Percentiles rank a stretch among this genome's conserved stretches.
Conservation (phyloP, 805 yeast genomes). For the Candida yuanshanica region DNA sequence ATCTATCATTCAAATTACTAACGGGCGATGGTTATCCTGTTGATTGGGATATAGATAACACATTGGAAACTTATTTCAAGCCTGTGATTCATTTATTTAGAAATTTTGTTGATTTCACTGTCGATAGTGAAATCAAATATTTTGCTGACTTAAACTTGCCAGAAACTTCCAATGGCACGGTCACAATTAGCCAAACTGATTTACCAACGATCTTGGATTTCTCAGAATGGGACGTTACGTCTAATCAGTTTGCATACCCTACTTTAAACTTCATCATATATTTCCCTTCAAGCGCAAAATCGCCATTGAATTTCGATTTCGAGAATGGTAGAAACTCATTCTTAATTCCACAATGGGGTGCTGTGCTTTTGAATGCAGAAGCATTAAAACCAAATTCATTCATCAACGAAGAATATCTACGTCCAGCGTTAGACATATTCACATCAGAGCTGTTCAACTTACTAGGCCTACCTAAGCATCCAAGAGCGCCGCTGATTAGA, state of each 20-base stretch:
- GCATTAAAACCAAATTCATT: conserved; percentile 23
- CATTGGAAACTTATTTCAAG: conserved; percentile 43
- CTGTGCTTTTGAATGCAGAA: conserved; percentile 37
- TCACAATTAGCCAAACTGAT: conserved; percentile 40
- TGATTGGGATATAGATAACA: conserved; percentile 65
- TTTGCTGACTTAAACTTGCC: conserved; percentile 35
- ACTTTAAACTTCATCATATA: conserved; percentile 67
- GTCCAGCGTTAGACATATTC: conserved; percentile 60
- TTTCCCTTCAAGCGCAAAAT: conserved; percentile 45
- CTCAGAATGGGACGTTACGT: conserved; percentile 74
- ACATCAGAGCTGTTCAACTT: conserved; percentile 69
- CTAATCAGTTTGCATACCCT: conserved; percentile 53
- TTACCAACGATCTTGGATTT: conserved; percentile 75
- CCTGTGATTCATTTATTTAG: conserved; percentile 51
- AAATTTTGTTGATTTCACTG: conserved; percentile 60
- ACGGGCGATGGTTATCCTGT: conserved; percentile 64
- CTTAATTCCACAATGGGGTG: conserved; percentile 87
- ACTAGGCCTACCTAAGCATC: conserved; percentile 58
- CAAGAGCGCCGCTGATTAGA: conserved; percentile 55
- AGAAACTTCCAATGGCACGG: conserved; percentile 18
- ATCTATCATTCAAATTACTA: conserved; percentile 69
- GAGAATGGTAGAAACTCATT: conserved; percentile 32
- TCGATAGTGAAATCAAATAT: conserved; percentile 75
- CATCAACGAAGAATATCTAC: conserved; percentile 40
- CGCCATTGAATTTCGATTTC: conserved; percentile 45